These are phyloP conservation scores for Calonectria hawksworthii DNA, from an alignment of 2,329 filamentous ascomycete genomes.

Conservation along the genomic window DNA sequence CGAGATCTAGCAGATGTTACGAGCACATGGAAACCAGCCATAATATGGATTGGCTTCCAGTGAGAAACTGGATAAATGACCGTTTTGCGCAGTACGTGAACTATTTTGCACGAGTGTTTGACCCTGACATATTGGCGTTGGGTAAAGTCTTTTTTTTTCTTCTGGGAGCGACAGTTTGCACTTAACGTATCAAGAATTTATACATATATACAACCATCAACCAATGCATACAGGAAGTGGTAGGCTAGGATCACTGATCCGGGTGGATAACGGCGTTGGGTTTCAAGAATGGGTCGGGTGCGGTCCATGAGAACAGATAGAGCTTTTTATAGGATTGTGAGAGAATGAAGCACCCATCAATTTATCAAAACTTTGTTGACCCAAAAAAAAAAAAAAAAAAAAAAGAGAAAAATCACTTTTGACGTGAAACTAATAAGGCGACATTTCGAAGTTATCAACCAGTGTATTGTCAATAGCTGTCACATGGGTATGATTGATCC, in stretches of 20 bases:
- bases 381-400: neutral
- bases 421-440: no score
- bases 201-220: slow-evolving; percentile 12
- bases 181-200: neutral
- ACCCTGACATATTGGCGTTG: slow-evolving; percentile 18
- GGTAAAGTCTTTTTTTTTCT: neutral
- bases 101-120: neutral
- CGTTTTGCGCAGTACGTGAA: neutral
- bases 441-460: neutral
- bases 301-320: slow-evolving; percentile 19
- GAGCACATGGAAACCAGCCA: neutral
- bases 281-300: neutral
- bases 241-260: neutral
- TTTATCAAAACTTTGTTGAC: neutral
- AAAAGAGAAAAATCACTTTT: neutral
- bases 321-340: neutral
- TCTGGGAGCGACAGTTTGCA: neutral
- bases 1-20: slow-evolving; percentile 45
- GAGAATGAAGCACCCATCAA: slow-evolving; percentile 5
- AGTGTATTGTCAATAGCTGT: neutral
- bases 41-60: neutral
- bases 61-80: neutral
- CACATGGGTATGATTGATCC: neutral
- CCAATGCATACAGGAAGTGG: neutral
- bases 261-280: slow-evolving; percentile 23